These are phyloP conservation scores for Acanthamoeba healyi DNA, from an alignment of 208 protist species.

Conservation along the genomic window DNA sequence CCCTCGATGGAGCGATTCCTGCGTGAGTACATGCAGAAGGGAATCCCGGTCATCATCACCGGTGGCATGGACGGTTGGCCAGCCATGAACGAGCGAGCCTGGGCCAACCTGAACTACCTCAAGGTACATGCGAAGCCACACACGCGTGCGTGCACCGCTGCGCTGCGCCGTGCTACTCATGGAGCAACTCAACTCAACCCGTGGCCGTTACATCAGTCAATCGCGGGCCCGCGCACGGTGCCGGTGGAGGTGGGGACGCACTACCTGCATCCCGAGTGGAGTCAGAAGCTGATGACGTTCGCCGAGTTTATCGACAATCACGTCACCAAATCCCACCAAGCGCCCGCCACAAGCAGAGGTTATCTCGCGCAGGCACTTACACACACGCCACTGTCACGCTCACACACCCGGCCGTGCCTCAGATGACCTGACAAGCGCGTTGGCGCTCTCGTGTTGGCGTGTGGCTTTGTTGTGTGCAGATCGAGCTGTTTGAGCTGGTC, in stretches of 20 bases:
- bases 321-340: not conserved
- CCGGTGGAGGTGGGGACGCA: conserved; percentile 58
- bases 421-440: not conserved
- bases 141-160: not conserved
- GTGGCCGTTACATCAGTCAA: not conserved
- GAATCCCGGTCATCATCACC: conserved; percentile 49
- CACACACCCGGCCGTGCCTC: no score
- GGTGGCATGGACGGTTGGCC: conserved; percentile 70
- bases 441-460: not conserved
- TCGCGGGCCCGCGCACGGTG: conserved; percentile 48
- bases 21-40: conserved; percentile 24
- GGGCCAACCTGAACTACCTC: conserved; percentile 64
- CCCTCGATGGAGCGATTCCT: conserved; percentile 61
- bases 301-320: conserved; percentile 37
- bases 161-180: no score
- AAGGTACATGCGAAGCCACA: not conserved
- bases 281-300: conserved; percentile 68
- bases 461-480: not conserved
- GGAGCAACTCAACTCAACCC: not conserved
- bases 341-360: not conserved
- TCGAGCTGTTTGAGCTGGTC: conserved; percentile 69
- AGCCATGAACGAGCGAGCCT: conserved; percentile 44
- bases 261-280: conserved; percentile 66
- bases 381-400: not conserved
- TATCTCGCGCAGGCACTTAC: conserved; percentile 43